Evolutionary conservation across 495 filamentous ascomycete genomes (phyloP).

Genomic region (Aspergillus sclerotioniger): DNA sequence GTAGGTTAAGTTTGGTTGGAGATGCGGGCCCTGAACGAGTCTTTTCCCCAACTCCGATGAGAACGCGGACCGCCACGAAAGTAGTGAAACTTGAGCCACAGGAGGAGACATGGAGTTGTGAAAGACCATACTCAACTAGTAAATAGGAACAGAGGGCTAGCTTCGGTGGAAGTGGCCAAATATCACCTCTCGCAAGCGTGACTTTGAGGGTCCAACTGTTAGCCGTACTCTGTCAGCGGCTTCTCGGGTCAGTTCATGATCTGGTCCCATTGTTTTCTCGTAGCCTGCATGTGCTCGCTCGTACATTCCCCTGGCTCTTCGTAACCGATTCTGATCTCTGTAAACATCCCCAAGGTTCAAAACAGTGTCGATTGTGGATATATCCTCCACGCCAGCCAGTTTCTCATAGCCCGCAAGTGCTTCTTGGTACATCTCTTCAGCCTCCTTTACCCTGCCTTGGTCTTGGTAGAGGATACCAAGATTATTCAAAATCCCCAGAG

Average conservation of each 20-base stretch:
- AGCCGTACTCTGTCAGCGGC: background rate
- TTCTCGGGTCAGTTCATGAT: background rate
- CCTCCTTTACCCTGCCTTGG: background rate
- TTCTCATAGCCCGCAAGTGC: slow-evolving; percentile 32
- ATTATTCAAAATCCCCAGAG: background rate
- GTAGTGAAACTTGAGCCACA: no score
- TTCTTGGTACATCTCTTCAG: slow-evolving; percentile 32
- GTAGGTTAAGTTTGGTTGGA: no score
- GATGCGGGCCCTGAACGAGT: no score
- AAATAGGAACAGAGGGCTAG: background rate
- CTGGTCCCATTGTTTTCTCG: slow-evolving; percentile 5
- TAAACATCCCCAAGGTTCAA: slow-evolving; percentile 15
- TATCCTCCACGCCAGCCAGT: slow-evolving; percentile 26
- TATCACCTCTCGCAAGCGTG: background rate
- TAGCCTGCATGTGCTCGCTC: slow-evolving; percentile 15
- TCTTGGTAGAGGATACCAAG: background rate
- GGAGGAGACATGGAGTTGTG: no score
- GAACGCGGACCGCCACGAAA: no score
- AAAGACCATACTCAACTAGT: no score
- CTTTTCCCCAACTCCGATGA: no score
- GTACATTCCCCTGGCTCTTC: slow-evolving; percentile 18
- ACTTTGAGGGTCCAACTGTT: background rate
- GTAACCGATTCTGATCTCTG: slow-evolving; percentile 14
- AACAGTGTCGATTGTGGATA: slow-evolving; percentile 4
- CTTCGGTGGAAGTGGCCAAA: background rate